Conservation (phyloP, 1,284 basidiomycete genomes). For the Cutaneotrichosporon cutaneum region DNA sequence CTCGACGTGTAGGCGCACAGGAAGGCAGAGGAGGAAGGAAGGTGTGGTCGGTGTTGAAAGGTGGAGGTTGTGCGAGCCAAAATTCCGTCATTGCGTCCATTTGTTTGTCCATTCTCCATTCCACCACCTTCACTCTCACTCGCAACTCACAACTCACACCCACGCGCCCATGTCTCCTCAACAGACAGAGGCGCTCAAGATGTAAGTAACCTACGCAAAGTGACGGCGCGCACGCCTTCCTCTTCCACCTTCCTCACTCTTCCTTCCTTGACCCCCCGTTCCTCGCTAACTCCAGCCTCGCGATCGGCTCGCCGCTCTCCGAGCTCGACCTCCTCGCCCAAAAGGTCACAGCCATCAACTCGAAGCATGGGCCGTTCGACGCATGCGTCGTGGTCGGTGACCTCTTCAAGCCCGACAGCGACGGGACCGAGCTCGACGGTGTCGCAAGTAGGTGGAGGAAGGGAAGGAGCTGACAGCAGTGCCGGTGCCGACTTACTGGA, state of each 20-base stretch:
- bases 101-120: conserved; percentile 2
- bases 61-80: neutral
- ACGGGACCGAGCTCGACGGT: conserved; percentile 54
- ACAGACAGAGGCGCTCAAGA: conserved; percentile 18
- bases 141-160: neutral
- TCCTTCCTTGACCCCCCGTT: neutral
- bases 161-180: conserved; percentile 2
- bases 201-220: no score
- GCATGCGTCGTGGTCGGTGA: conserved; percentile 84
- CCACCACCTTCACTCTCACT: neutral
- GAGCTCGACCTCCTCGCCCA: conserved; percentile 69
- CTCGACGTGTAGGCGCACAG: no score
- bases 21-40: no score
- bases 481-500: conserved; percentile 88
- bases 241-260: neutral
- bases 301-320: conserved; percentile 81
- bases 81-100: conserved; percentile 6
- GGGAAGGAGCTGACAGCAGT: conserved; percentile 55
- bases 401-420: conserved; percentile 71
- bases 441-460: conserved; percentile 34
- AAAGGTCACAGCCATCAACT: conserved; percentile 82
- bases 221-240: no score
- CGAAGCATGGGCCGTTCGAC: conserved; percentile 93
- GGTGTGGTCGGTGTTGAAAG: neutral
- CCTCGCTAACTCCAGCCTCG: conserved; percentile 60